Conservation (phyloP, 1,284 basidiomycete species). For the Cryptococcus jaspeensis region DNA sequence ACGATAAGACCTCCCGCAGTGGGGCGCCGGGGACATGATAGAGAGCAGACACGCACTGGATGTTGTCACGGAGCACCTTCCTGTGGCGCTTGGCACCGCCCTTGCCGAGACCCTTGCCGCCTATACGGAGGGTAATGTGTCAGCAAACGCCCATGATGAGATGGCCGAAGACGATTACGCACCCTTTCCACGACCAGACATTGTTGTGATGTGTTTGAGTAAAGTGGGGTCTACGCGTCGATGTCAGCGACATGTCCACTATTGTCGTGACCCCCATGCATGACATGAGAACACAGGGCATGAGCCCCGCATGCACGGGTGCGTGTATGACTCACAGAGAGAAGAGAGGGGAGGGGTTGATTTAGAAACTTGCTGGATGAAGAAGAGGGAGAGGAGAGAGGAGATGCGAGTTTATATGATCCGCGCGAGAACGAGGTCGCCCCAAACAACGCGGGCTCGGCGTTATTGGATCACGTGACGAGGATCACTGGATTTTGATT, state of each 20-base stretch:
- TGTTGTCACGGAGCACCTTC: slow-evolving; percentile 78
- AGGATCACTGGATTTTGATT: no score
- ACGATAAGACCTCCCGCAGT: background rate
- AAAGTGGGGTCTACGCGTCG: background rate
- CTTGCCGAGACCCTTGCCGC: slow-evolving; percentile 76
- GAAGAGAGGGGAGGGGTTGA: slow-evolving; percentile 7
- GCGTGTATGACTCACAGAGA: slow-evolving; percentile 1
- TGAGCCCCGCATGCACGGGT: background rate
- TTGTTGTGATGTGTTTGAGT: slow-evolving; percentile 15
- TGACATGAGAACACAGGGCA: no score
- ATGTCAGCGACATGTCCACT: no score
- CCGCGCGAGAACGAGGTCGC: no score
- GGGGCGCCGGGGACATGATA: background rate
- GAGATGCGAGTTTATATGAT: background rate
- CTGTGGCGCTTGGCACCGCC: slow-evolving; percentile 86
- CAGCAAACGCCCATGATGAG: no score
- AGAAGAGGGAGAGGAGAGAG: background rate
- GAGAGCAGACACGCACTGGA: slow-evolving; percentile 67
- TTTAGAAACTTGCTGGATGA: slow-evolving; percentile 1
- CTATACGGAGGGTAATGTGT: background rate
- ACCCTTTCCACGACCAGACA: slow-evolving; percentile 27
- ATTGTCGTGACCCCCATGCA: no score
- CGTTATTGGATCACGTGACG: no score
- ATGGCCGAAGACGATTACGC: no score
- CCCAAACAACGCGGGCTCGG: no score